These are phyloP conservation scores for Leersia perrieri DNA, from an alignment of 176 grass and related monocot species.

Conservation along the genomic window DNA sequence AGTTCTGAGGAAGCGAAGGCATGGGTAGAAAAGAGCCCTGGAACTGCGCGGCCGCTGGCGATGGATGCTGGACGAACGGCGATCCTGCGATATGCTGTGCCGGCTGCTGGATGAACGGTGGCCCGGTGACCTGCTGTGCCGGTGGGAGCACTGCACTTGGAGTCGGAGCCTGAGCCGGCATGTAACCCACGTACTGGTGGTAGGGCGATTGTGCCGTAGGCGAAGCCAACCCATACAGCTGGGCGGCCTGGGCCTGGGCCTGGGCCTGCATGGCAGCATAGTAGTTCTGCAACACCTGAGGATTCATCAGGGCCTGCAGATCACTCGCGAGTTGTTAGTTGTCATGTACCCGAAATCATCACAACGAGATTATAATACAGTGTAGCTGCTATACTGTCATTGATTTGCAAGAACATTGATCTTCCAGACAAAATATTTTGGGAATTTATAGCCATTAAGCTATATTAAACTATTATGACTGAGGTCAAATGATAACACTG, in stretches of 20 bases:
- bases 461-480: too few relatives aligned
- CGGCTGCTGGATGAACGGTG: conserved; percentile 46
- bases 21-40: conserved; percentile 32
- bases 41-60: conserved; percentile 28
- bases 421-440: too few relatives aligned
- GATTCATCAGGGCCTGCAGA: conserved; percentile 52
- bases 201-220: conserved; percentile 34
- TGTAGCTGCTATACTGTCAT: neutral
- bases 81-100: conserved; percentile 32
- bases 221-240: conserved; percentile 57
- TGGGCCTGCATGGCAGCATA: conserved; percentile 22
- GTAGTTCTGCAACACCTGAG: conserved; percentile 58
- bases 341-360: neutral
- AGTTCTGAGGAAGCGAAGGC: conserved; percentile 43
- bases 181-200: conserved; percentile 55
- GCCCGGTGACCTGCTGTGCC: conserved; percentile 29
- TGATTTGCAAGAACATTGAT: neutral
- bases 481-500: neutral
- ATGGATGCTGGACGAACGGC: conserved; percentile 45
- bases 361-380: neutral
- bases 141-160: conserved; percentile 32
- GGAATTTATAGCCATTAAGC: neutral
- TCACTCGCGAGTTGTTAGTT: neutral
- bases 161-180: conserved; percentile 28
- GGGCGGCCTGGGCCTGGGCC: neutral